Evolutionary conservation across 108 stramenopile genomes (phyloP).

Genomic region (Seminavis robusta): DNA sequence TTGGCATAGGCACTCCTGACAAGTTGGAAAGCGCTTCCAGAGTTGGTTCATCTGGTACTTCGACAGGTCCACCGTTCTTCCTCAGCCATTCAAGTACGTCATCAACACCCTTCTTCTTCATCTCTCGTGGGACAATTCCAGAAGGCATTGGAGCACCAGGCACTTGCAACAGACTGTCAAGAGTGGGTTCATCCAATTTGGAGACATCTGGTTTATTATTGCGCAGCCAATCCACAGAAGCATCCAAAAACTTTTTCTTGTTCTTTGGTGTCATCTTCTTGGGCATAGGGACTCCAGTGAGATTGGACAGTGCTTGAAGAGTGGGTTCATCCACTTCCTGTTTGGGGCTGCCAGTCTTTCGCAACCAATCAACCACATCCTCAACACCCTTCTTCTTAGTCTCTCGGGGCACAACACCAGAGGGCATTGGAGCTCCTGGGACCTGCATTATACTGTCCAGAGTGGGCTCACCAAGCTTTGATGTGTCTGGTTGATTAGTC

Average conservation of each 20-base stretch:
- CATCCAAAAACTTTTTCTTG: neutral
- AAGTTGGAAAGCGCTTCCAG: neutral
- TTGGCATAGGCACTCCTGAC: conserved; percentile 4
- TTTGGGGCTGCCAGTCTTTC: conserved; percentile 14
- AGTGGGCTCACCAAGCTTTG: conserved; percentile 3
- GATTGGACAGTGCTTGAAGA: conserved; percentile 2
- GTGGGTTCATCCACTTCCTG: conserved; percentile 5
- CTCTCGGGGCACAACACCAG: neutral
- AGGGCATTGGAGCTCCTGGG: conserved; percentile 3
- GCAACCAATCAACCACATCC: conserved; percentile 17
- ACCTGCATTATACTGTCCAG: neutral
- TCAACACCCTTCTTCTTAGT: conserved; percentile 9
- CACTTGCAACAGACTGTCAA: neutral
- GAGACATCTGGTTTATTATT: neutral
- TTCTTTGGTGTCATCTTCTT: neutral
- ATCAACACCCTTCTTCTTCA: conserved; percentile 10
- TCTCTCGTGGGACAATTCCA: neutral
- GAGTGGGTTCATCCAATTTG: neutral
- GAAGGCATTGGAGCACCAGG: neutral
- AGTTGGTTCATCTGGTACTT: neutral
- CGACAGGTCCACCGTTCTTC: too few relatives aligned
- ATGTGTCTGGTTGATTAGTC: neutral
- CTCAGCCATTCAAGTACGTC: conserved; percentile 2
- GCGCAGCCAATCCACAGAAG: neutral
- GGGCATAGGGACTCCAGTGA: conserved; percentile 9